These are phyloP conservation scores for Dioszegia hungarica DNA, from an alignment of 768 basidiomycete genomes.

Conservation along the genomic window DNA sequence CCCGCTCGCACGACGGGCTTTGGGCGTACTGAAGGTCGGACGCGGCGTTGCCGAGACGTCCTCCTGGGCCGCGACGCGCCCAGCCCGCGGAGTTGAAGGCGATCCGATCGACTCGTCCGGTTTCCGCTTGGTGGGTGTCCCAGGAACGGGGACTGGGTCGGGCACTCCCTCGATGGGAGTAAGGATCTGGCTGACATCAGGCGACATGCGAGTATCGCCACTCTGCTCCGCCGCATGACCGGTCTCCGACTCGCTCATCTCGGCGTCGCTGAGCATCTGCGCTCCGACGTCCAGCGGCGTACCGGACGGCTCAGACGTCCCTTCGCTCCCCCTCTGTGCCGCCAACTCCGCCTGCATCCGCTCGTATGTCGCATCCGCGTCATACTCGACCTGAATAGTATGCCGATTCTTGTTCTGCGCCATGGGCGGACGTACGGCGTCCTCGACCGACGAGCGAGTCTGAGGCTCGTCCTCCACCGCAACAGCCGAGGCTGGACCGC, in stretches of 20 bases:
- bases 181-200: not conserved
- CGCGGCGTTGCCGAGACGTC: conserved; percentile 20
- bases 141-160: conserved; percentile 6
- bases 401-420: conserved; percentile 61
- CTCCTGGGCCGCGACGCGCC: not conserved
- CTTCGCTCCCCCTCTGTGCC: not conserved
- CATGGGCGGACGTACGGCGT: conserved; percentile 19
- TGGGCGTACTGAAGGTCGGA: conserved; percentile 6
- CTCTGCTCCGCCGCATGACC: not conserved
- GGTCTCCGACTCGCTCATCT: conserved; percentile 9
- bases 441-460: conserved; percentile 7
- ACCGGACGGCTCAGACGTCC: not conserved
- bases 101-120: conserved; percentile 8
- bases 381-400: conserved; percentile 96
- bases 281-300: conserved; percentile 6
- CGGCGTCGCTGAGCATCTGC: conserved; percentile 7
- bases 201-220: not conserved
- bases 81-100: conserved; percentile 33
- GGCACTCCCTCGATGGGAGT: not conserved
- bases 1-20: conserved; percentile 1
- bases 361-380: conserved; percentile 53
- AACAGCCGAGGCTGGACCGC: conserved; percentile 4
- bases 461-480: conserved; percentile 30
- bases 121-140: conserved; percentile 23
- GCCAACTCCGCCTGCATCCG: conserved; percentile 23